Evolutionary conservation across 2,329 filamentous ascomycete species (phyloP), one percentile per base, ranked within the genome.

Genomic region (Colletotrichum theobromicola): DNA sequence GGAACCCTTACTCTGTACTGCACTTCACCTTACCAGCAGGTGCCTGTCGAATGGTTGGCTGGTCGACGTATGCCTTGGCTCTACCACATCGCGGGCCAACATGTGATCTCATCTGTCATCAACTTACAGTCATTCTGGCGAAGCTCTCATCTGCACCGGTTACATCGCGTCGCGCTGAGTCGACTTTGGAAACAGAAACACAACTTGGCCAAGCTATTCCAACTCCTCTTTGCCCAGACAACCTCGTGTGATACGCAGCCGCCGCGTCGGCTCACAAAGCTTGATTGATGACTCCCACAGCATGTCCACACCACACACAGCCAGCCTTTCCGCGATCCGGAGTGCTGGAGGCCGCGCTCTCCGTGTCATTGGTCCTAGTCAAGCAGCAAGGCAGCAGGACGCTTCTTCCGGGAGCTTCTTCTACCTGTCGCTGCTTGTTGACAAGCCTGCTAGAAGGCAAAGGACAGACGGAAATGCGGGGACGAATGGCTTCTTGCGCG

Each of bases 181-280:
- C 32, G 65, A 46, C 21, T 21, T 16, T 58, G 32, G 21, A 62
- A 42, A 34, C 30, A 62, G 34, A 42, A 62, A 62, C 60, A 62
- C 30, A 62, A 30, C 3, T 66, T 30, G 26, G 15, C 42, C 30
- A n/a, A n/a, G 26, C 35, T 53, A 32, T 21, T 2, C 30, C 26
- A 53, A 4, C 35, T 42, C 50, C 46, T 55, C 46, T 53, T 63
- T 34, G 46, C 58, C 65, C 35, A 63, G 70, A 30, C 42, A 28
- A 46, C 15, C 12, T 42, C 34, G 65, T 73, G 34, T 73, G 58
- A 73, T 70, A 60, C 42, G 46, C 65, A n/a, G 21, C 30, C 46
- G 66, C 66, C 70, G 66, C 60, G 30, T 73, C 50, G 70, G 70
- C 67, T 73, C 50, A 65, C 35, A 53, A 65, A 73, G 60, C 66